Conservation (phyloP, 2,329 filamentous ascomycete species). For the Fusarium siculi region DNA sequence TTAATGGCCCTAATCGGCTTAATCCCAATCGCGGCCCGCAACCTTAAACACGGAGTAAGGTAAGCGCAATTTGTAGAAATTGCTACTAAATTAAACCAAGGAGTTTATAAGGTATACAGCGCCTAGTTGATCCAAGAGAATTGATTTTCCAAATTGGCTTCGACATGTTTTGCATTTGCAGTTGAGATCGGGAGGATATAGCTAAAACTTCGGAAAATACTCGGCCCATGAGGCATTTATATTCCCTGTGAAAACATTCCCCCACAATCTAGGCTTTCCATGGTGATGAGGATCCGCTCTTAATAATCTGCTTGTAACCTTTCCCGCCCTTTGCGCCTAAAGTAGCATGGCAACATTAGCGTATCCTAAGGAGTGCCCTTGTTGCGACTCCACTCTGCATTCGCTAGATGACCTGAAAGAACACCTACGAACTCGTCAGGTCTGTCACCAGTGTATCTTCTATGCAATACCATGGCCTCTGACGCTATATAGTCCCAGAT, state of each 20-base stretch:
- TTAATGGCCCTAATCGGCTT: not conserved
- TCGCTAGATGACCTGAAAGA: not conserved
- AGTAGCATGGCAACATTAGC: not conserved
- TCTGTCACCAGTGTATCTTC: not conserved
- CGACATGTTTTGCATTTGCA: no score
- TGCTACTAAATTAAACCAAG: no score
- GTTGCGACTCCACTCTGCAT: not conserved
- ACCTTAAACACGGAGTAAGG: not conserved
- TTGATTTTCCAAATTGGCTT: not conserved
- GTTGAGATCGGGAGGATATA: not conserved
- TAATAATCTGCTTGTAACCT: not conserved
- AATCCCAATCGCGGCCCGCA: not conserved
- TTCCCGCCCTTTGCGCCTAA: not conserved
- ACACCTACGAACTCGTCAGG: not conserved
- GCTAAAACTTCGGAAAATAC: not conserved
- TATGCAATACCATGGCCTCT: not conserved
- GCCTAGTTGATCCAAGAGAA: not conserved
- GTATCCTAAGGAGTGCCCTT: not conserved
- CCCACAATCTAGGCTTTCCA: not conserved
- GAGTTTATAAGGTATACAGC: not conserved
- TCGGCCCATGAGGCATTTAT: not conserved
- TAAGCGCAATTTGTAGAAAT: not conserved
- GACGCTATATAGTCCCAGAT: not conserved
- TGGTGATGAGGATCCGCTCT: not conserved
- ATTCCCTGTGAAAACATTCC: not conserved